These are phyloP conservation scores for Saussurea involucrata DNA, from an alignment of 129 eudicot genomes.

Conservation along the genomic window DNA sequence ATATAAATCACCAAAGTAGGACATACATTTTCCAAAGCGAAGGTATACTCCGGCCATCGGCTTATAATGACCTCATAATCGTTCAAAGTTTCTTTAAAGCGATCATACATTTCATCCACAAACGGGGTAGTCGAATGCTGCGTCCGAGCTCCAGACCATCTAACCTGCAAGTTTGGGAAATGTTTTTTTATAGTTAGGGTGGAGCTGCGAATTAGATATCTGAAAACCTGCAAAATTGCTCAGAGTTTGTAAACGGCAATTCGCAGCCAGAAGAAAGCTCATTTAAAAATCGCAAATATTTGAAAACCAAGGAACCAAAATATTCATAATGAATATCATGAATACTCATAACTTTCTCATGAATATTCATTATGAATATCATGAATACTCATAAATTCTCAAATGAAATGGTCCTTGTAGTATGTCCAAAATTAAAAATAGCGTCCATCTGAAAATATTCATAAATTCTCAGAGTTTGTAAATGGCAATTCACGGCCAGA, in stretches of 20 bases:
- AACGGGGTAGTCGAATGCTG: slow-evolving; percentile 77
- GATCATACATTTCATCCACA: slow-evolving; percentile 81
- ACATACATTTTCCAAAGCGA: slow-evolving; percentile 77
- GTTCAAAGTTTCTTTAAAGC: slow-evolving; percentile 53
- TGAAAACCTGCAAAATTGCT: background rate
- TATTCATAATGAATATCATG: no score
- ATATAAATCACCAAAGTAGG: background rate
- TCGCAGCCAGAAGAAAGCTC: no score
- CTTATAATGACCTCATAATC: slow-evolving; percentile 71
- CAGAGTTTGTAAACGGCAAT: no score
- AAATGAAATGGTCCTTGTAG: no score
- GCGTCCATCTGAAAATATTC: no score
- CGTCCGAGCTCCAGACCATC: slow-evolving; percentile 75
- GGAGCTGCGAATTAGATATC: background rate
- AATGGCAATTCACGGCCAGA: background rate
- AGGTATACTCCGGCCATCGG: slow-evolving; percentile 89
- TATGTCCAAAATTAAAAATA: no score
- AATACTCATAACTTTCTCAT: no score
- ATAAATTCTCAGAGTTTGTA: no score
- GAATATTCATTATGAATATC: no score
- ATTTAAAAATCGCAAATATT: no score
- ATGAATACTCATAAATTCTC: no score
- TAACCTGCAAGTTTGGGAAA: slow-evolving; percentile 41
- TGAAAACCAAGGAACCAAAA: no score
- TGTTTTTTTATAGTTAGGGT: background rate